Percentiles rank a stretch among this genome's conserved stretches.
Evolutionary conservation across 768 basidiomycete genomes (phyloP).

Genomic region (Cantharellus anzutake): DNA sequence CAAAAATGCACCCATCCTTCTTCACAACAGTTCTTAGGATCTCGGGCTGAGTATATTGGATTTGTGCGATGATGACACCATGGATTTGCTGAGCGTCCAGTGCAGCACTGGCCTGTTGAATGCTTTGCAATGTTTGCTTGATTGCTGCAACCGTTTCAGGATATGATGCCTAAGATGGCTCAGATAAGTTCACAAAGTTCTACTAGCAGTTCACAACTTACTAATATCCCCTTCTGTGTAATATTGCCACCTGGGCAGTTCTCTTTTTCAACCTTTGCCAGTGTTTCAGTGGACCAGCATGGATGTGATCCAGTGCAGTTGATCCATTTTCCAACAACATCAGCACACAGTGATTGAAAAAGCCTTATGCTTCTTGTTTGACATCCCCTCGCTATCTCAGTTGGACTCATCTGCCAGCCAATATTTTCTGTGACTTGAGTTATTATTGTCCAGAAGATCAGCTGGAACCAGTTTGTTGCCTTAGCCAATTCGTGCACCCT

Average conservation of each 20-base stretch:
- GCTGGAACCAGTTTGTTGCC: conserved; percentile 1
- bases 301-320: not conserved
- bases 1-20: conserved; percentile 15
- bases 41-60: conserved; percentile 13
- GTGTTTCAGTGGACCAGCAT: not conserved
- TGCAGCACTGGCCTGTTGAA: conserved; percentile 12
- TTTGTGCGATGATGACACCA: conserved; percentile 17
- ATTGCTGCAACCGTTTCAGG: not conserved
- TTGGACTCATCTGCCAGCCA: not conserved
- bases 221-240: not conserved
- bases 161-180: not conserved
- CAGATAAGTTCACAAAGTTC: not conserved
- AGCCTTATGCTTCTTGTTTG: not conserved
- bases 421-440: not conserved
- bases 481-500: not conserved
- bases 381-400: not conserved
- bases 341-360: not conserved
- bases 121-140: not conserved
- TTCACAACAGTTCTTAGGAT: conserved; percentile 13
- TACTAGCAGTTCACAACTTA: not conserved
- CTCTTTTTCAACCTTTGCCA: not conserved
- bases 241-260: not conserved
- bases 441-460: not conserved
- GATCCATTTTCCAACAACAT: not conserved
- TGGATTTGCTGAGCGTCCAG: conserved; percentile 13